Conservation (phyloP, 202 grass and related monocot genomes). For the Dendrocalamus latiflorus region DNA sequence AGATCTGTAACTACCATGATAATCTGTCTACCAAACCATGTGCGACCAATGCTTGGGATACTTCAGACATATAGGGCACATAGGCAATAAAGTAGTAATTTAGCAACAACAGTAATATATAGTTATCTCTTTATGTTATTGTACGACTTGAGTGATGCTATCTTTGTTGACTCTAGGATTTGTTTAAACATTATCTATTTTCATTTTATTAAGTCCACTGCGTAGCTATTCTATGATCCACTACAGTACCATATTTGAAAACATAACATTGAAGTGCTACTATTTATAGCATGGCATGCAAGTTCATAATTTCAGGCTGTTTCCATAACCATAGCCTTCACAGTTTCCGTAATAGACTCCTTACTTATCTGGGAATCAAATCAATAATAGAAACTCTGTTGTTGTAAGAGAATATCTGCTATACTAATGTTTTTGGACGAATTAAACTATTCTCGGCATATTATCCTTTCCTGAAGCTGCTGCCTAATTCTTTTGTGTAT, state of each 20-base stretch:
- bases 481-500: background rate
- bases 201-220: background rate
- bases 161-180: background rate
- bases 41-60: background rate
- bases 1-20: background rate
- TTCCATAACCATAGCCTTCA: background rate
- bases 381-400: background rate
- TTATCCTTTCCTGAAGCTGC: background rate
- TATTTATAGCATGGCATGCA: background rate
- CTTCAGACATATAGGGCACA: background rate
- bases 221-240: background rate
- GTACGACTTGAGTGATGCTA: background rate
- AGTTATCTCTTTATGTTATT: background rate
- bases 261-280: background rate
- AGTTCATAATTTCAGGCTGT: background rate
- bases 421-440: background rate
- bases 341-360: background rate
- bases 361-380: background rate
- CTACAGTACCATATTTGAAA: background rate
- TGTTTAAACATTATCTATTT: background rate
- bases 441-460: background rate
- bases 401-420: background rate
- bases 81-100: background rate
- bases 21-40: background rate
- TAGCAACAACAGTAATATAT: too few species aligned